Base-by-base conservation (phyloP, 2,329 filamentous ascomycete species). In the Fusarium phyllophilum region DNA sequence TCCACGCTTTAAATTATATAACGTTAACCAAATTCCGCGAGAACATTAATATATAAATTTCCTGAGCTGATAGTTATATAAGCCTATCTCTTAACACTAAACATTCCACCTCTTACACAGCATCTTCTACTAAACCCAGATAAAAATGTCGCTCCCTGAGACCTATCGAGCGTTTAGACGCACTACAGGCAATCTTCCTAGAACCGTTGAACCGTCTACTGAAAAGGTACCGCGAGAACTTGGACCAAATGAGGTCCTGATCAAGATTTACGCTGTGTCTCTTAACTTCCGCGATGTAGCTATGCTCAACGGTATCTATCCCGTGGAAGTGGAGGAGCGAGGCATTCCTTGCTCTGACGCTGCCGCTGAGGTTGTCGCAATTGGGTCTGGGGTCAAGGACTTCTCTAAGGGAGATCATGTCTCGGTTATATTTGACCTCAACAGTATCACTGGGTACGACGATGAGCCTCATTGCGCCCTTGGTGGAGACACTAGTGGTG, bases 361-460 rank as follows among this genome's bases (percentile, higher is more conserved):
- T 51, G 31, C 48, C n/a, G 48, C 31, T 2, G 48, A 51, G 17
- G 48, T 51, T 20, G 17, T 51, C n/a, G 48, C 31, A 20, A 11
- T 15, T 0, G 48, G 48, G 20, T 20, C 12, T 2, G 17, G 4
- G 3, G 48, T 51, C 8, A 34, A 4, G 10, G 17, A 34, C 0
- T 34, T 51, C 4, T 24, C 48, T 24, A 3, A 8, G 1, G 31
- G 48, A 15, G 48, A 51, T 51, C 48, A 34, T 20, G 17, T 51
- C 5, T 51, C 48, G 6, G n/a, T 51, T 6, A 24, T 34, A 15
- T 51, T 51, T 3, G 31, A 51, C 0, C 12, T 51, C 0, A 24
- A 24, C 6, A 34, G 10, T 3, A 4, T 51, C 5, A 24, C 48
- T 0, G n/a, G 31, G 3, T 11, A 6, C 2, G 31, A 51, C 0